Evolutionary conservation across 371 early-diverging fungal genomes (phyloP), one percentile per base, ranked within the genome.

Genomic region (Blakeslea trispora): DNA sequence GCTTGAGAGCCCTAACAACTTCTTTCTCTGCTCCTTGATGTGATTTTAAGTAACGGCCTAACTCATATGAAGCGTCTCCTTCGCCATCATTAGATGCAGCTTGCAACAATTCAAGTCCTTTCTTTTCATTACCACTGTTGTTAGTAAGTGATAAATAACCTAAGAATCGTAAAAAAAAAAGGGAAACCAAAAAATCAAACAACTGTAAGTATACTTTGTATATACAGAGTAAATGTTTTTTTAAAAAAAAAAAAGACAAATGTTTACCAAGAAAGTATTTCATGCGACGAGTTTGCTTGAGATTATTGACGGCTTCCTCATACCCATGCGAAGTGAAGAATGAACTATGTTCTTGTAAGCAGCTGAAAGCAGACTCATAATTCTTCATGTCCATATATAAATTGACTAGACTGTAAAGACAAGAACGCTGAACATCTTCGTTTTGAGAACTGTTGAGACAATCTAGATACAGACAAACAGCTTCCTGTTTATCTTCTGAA

Each of bases 221-320:
- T 37, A 23, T 59, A 69, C 74, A 69, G 7, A 69, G 40, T 50
- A 50, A 66, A 42, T 70, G 71, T 34, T 58, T 67, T 50, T 66
- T 63, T 7, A 28, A 28, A 28, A 7, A 40, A 13, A 46, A 17
- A 0, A 31, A 19, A n/a, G 11, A 41, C n/a, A n/a, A 9, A 19
- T n/a, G 31, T 39, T 34, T 61, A 69, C 74, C 74, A 9, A 69
- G 40, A 53, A 50, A 66, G 39, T 71, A 75, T 35, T 59, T 67
- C 50, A 69, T 63, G 22, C 63, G 65, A n/a, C 69, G 60, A 3
- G 70, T 61, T 49, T 71, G 75, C 11, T 59, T 57, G 65, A 75
- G 64, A 11, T 50, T 56, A 32, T 65, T 41, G 0, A 52, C 22
- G 13, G 40, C 45, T 1, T 52, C 9, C 61, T 62, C 7, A 7